Conservation (phyloP, 75 land plant species). For the Pinus tabuliformis region DNA sequence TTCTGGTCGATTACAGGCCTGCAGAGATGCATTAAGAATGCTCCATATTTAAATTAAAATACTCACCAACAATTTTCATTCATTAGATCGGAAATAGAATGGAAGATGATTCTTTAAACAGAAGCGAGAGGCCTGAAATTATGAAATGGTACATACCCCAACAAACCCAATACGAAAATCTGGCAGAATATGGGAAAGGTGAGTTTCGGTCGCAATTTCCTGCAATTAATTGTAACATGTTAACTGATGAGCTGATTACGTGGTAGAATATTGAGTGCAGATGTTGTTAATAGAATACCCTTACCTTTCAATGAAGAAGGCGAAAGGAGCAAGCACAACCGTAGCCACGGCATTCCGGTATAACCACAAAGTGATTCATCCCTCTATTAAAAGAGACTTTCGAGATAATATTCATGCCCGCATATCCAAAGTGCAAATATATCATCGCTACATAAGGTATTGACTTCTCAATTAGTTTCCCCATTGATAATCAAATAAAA, state of each 20-base stretch:
- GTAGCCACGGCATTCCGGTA: constrained; percentile 55
- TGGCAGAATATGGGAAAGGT: constrained; percentile 19
- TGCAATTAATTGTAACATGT: not conserved
- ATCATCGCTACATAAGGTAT: constrained; percentile 34
- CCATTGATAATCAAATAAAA: no score
- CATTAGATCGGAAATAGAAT: not conserved
- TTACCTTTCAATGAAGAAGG: constrained; percentile 41
- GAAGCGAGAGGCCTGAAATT: not conserved
- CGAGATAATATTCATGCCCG: constrained; percentile 40
- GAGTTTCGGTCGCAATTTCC: constrained; percentile 34
- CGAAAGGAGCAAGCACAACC: constrained; percentile 40
- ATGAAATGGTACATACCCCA: constrained; percentile 17
- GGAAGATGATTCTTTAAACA: not conserved
- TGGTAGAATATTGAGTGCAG: no score
- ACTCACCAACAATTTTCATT: not conserved
- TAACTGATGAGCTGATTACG: no score
- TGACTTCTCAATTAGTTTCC: not conserved
- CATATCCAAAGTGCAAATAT: constrained; percentile 31
- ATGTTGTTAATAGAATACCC: no score
- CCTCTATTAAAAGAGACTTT: constrained; percentile 40
- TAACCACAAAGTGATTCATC: constrained; percentile 31
- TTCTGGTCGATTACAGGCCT: constrained; percentile 28
- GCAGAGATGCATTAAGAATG: not conserved
- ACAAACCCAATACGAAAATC: constrained; percentile 31
- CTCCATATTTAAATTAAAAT: not conserved